Evolutionary conservation across 2,329 filamentous ascomycete genomes (phyloP).

Genomic region (Lasiodiplodia sp.): DNA sequence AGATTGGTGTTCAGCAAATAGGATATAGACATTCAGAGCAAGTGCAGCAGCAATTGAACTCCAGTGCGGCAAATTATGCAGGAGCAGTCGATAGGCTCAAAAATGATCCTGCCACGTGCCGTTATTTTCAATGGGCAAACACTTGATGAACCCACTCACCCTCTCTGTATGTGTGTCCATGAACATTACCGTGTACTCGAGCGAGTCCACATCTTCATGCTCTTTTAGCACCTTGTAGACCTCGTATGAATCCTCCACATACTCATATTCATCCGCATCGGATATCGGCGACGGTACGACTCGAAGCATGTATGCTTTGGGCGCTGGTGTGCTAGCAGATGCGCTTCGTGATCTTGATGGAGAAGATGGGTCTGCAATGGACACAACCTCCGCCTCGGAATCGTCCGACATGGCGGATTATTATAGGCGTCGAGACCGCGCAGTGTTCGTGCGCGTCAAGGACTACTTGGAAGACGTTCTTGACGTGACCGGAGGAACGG

Average conservation of each 20-base stretch:
- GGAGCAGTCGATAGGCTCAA: neutral
- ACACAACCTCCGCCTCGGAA: conserved; percentile 9
- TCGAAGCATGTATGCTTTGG: neutral
- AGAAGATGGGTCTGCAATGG: neutral
- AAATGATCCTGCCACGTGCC: neutral
- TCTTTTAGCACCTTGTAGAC: conserved; percentile 53
- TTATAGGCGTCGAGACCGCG: neutral
- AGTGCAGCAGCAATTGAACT: neutral
- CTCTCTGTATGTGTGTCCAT: conserved; percentile 48
- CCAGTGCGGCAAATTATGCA: neutral
- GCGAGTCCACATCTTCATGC: conserved; percentile 39
- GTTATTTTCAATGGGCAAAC: too few relatives aligned
- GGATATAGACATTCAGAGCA: neutral
- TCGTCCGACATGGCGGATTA: neutral
- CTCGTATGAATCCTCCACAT: conserved; percentile 41
- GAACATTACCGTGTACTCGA: conserved; percentile 53
- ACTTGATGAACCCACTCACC: conserved; percentile 45
- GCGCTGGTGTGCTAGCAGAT: neutral
- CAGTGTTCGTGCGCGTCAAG: neutral
- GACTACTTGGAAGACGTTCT: neutral
- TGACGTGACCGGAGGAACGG: neutral
- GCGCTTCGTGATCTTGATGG: neutral
- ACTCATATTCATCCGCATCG: conserved; percentile 44
- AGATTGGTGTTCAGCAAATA: neutral
- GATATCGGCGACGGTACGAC: conserved; percentile 17